Base-by-base conservation (phyloP, 768 basidiomycete species). In the Polyporus arcularius region DNA sequence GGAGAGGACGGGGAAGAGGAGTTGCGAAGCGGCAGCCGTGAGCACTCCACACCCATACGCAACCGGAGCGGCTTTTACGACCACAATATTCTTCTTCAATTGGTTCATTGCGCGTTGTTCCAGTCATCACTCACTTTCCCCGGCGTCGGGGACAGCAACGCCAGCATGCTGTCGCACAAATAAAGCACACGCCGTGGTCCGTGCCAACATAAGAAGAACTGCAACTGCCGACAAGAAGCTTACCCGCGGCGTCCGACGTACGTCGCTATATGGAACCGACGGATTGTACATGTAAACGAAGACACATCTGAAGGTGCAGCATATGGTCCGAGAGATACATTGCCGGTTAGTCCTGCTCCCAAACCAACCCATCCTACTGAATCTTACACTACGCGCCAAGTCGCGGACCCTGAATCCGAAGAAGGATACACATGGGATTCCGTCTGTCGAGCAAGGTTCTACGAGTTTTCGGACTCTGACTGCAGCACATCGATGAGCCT, bases 1-100 rank as follows among this genome's bases (percentile, higher is more conserved):
- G 41, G 61, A 70, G 57, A 52, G 67, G 60, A 54, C 61, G 52
- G 32, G 65, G 60, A 21, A 62, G 58, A n/a, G 59, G 59, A 11
- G 40, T 51, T 51, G 53, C 47, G 48, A 56, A 56, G 57, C 62
- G 66, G 50, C 58, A 59, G 61, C 41, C 43, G 49, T 64, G 57
- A 61, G 55, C 39, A 48, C 57, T 53, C 52, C 38, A 10, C 57
- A 48, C 52, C 38, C 32, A 53, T 16, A 51, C 32, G 31, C 15
- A 4, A 28, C 11, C 31, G 39, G 55, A 53, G 49, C 55, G 55
- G 52, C 60, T 38, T 38, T 40, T 39, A 38, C 16, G 28, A 28
- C 45, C 42, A 45, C 35, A 31, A 30, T 47, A 47, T 46, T 45
- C 26, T 35, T 21, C 26, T 31, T 31, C 50, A 8, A 51, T 61